Base-by-base conservation (phyloP, 805 yeast species). In the Isabelozyma pseudorhagii region DNA sequence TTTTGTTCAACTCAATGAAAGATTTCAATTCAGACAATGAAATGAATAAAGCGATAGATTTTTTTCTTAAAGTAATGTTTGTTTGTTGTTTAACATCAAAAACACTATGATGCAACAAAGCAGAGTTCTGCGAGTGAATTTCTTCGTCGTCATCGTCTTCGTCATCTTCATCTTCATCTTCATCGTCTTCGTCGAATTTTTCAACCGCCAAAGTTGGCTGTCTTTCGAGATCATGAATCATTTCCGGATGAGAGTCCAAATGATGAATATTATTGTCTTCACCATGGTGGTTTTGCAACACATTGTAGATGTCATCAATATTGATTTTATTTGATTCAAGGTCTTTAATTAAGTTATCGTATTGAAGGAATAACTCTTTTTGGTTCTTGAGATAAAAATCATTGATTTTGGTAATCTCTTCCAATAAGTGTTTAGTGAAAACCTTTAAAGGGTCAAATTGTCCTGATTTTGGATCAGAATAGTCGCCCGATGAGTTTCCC, bases 21-120 rank as follows among this genome's bases (percentile, higher is more conserved):
- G 82, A 75, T 52, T 79, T 77, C 52, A 79, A 68, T 53, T 79
- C 81, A 3, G 79, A 72, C 36, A 78, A 56, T 4, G 77, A 71
- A 14, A 80, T 72, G 58, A 63, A 79, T 40, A 71, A 62, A 9
- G 69, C 74, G 46, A 75, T 77, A 43, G 75, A 67, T 41, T 79
- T 61, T 54, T 77, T 79, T 46, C 80, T 69, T 50, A 78, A 72
- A 10, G 71, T 64, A 8, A 79, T 74, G 52, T 79, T 71, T 55
- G 74, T 75, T 68, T 83, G 58, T 49, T 67, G 68, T 13, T 65
- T 60, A 40, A 73, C 77, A 21, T 71, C 66, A 2, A 69, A 65
- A 47, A 51, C 58, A 1, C 59, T 42, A 36, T 54, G 47, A n/a
- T 47, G 42, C 18, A 51, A 42, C 7, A 14, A 29, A 28, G 34